Evolutionary conservation across 78 protist species (phyloP), one percentile per base, ranked within the genome.

Genomic region (Polysphondylium violaceum): DNA sequence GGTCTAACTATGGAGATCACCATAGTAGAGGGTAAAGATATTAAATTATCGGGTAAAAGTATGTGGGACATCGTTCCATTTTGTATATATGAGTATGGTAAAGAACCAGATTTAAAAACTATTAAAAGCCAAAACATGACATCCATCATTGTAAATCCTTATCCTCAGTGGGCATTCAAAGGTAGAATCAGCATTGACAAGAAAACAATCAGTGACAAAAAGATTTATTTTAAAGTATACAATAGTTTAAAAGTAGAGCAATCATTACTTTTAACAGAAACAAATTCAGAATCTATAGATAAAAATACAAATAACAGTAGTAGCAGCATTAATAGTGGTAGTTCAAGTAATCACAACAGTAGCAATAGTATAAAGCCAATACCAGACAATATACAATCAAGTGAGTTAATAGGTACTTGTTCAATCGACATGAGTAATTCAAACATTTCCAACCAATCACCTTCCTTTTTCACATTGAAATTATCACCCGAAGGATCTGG

Each of bases 11-110:
- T 79, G 40, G 88, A 79, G 11, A 21, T 79, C 23, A 64, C 88
- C 21, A 53, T 79, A 33, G 68, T 53, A 4, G 88, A 79, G 44
- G 88, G 88, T 41, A 79, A 67, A 67, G 88, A 79, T 19, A 36
- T 79, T 9, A 64, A 55, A 33, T 5, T 55, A 35, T 51, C 27
- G 6, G 40, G 23, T 12, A 79, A 55, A 55, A 67, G 77, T 36
- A 79, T 67, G 75, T 79, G 88, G 88, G 88, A 67, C 51, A 79
- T 79, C 5, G 68, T 67, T n/a, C 55, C 88, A 5, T 67, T 43
- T 79, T 64, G 76, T 55, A 31, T 67, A 25, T 79, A 38, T 6
- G 88, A 65, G 5, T 11, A 50, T 36, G 88, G 73, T 47, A 51
- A 67, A 35, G 65, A 79, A 40, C 76, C 88, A 23, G 72, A 61